Base-by-base conservation (phyloP, 2,329 filamentous ascomycete genomes). In the Trichoderma oligosporum region DNA sequence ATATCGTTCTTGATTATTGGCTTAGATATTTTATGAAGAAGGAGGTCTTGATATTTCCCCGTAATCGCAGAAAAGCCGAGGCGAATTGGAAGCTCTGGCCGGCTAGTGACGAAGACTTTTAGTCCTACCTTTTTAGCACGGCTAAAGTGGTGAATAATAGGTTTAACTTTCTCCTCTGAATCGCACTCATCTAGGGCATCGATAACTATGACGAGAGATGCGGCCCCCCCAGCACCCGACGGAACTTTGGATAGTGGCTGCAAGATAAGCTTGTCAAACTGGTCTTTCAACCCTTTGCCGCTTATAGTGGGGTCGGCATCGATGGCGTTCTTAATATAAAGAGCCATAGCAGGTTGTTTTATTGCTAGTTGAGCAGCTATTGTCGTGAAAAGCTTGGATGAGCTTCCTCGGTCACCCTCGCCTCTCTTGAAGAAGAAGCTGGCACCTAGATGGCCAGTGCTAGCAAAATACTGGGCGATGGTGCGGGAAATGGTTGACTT, bases 91-190 rank as follows among this genome's bases (percentile, higher is more conserved):
- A 73, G 56, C 36, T 78, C 71, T 0, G 75, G 75, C 8, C 75
- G 65, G 41, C 74, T 78, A 0, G 75, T 78, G 0, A 78, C n/a
- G 18, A 78, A 74, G 4, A 73, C 49, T 55, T 64, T 67, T 8
- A 74, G 16, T 11, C 48, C 16, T 0, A 20, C 7, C 3, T 36
- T 7, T 7, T 35, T 35, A 3, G 31, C 33, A 14, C 12, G 8
- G 12, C 6, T 29, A 22, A 51, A 18, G 3, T 38, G 47, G 9
- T 14, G 16, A 16, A 51, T 20, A 3, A 51, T 0, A 8, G 14
- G n/a, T 8, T 14, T 20, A 14, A 25, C 33, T 12, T 51, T n/a
- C 3, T 31, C 2, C 4, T 22, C 25, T 2, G 7, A 8, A 12
- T 53, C 27, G 14, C 49, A 53, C 29, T 53, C 49, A 6, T 53